Evolutionary conservation across 768 basidiomycete genomes (phyloP).

Genomic region (Tephrocybe sp.): DNA sequence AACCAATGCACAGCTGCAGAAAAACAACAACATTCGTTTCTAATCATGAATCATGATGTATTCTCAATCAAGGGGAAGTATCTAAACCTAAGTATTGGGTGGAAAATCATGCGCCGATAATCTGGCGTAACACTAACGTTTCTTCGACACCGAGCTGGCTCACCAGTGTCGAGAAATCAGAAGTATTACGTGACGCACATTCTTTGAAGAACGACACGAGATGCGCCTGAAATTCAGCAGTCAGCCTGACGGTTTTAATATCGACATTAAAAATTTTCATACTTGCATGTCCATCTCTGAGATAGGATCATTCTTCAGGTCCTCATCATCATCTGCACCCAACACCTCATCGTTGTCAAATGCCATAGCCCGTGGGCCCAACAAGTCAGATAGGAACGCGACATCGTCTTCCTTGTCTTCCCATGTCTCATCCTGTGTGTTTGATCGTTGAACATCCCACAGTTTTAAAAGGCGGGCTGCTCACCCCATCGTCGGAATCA

Average conservation of each 20-base stretch:
- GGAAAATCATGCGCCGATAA: constrained; percentile 26
- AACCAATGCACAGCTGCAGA: background rate
- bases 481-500: constrained; percentile 76
- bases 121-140: constrained; percentile 56
- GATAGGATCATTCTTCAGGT: constrained; percentile 82
- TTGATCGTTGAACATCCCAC: background rate
- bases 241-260: background rate
- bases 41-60: too few species aligned
- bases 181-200: constrained; percentile 59
- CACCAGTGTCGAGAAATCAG: constrained; percentile 58
- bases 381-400: constrained; percentile 79
- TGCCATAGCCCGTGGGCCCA: constrained; percentile 68
- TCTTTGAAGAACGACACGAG: constrained; percentile 69
- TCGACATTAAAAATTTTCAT: constrained; percentile 8
- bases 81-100: too few species aligned
- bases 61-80: too few species aligned
- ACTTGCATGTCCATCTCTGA: constrained; percentile 83
- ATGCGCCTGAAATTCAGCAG: constrained; percentile 46
- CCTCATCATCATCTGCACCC: constrained; percentile 79
- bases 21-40: background rate
- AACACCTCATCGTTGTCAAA: constrained; percentile 79
- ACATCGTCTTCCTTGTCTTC: constrained; percentile 82
- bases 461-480: constrained; percentile 17
- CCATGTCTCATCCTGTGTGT: constrained; percentile 83
- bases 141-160: constrained; percentile 73